phyloP scores from a whole-genome alignment of 345 rosid genomes.

The Melaleuca quinquenervia region DNA sequence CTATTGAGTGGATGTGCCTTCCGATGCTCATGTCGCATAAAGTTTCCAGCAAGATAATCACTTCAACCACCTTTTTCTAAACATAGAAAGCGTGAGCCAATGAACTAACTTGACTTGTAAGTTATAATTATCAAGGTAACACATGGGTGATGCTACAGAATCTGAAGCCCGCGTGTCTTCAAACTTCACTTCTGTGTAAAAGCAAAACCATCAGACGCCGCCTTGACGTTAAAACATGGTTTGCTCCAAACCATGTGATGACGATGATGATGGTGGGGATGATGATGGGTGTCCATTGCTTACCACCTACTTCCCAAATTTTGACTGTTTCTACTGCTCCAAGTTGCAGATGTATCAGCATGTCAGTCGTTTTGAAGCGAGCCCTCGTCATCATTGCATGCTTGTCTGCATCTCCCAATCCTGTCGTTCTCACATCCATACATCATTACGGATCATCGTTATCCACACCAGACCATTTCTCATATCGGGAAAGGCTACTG shows the following conservation, averaged over 20 bases:
- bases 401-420: background rate
- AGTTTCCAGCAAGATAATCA: background rate
- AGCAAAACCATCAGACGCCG: background rate
- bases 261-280: background rate
- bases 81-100: background rate
- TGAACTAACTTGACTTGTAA: background rate
- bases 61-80: background rate
- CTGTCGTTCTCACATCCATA: background rate
- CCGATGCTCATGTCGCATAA: background rate
- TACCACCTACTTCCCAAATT: background rate
- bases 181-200: background rate
- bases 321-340: background rate
- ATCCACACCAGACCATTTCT: background rate
- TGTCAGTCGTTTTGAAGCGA: background rate
- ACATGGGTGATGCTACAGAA: background rate
- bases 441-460: background rate
- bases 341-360: background rate
- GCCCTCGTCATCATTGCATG: background rate
- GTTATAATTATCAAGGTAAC: background rate
- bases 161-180: background rate
- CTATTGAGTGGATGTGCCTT: background rate
- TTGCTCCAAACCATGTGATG: background rate
- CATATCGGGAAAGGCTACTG: background rate
- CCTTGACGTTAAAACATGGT: background rate
- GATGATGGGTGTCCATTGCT: background rate